These are phyloP conservation scores for Clitoria ternatea DNA, from an alignment of 306 rosid species.

Conservation along the genomic window DNA sequence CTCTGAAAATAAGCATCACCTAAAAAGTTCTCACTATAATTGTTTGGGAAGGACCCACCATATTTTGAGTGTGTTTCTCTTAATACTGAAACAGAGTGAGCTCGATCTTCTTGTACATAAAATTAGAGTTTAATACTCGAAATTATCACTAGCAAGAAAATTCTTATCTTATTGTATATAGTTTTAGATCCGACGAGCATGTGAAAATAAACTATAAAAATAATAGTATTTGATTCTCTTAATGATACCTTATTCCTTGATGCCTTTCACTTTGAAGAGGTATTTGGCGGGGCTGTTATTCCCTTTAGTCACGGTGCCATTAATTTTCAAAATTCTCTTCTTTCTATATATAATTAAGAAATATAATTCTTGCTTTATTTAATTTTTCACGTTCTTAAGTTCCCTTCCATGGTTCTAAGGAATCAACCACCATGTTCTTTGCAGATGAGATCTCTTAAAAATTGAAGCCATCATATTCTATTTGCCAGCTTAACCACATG, in stretches of 20 bases:
- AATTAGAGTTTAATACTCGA: neutral
- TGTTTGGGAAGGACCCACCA: conserved; percentile 12
- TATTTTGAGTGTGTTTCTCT: neutral
- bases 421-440: conserved; percentile 49
- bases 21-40: neutral
- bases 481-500: conserved; percentile 69
- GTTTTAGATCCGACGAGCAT: neutral
- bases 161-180: neutral
- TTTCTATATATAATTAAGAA: neutral
- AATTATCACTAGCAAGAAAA: neutral
- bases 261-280: conserved; percentile 1
- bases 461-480: conserved; percentile 28
- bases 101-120: too few relatives aligned
- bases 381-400: conserved; percentile 32
- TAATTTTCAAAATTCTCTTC: neutral
- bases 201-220: neutral
- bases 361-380: conserved; percentile 20
- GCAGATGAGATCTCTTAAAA: conserved; percentile 34
- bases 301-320: neutral
- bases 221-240: neutral
- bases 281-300: neutral
- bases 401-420: conserved; percentile 35
- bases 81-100: neutral
- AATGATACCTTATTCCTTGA: conserved; percentile 10
- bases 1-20: neutral